Evolutionary conservation across 805 yeast genomes (phyloP).

Genomic region (Saturnispora besseyi): DNA sequence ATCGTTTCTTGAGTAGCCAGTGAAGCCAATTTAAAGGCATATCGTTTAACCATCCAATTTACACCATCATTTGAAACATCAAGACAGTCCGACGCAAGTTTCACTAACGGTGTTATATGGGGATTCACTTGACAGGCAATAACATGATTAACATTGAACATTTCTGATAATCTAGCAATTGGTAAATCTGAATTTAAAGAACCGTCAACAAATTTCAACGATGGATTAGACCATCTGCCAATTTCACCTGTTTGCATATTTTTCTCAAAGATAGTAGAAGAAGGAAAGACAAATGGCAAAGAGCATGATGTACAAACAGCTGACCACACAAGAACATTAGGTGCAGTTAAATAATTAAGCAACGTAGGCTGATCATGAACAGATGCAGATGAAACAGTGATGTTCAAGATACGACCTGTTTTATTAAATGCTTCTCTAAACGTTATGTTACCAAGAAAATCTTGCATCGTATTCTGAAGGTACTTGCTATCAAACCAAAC

Average conservation of each 20-base stretch:
- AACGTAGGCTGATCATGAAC: conserved; percentile 85
- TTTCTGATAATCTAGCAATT: conserved; percentile 78
- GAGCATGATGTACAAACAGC: conserved; percentile 94
- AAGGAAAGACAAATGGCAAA: conserved; percentile 83
- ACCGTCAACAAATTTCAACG: conserved; percentile 85
- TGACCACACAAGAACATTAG: conserved; percentile 75
- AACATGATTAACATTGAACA: conserved; percentile 96
- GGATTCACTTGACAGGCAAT: conserved; percentile 98
- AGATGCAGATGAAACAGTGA: conserved; percentile 89
- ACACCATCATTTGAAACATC: conserved; percentile 43
- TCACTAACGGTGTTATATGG: conserved; percentile 84
- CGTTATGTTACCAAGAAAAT: conserved; percentile 79
- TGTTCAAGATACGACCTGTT: conserved; percentile 86
- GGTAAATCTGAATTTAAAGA: conserved; percentile 94
- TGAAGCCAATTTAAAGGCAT: conserved; percentile 42
- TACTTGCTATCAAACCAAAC: conserved; percentile 79
- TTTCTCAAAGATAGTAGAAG: conserved; percentile 78
- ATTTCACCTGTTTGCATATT: conserved; percentile 61
- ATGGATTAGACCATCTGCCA: conserved; percentile 73
- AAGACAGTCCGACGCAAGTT: conserved; percentile 48
- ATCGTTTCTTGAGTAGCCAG: conserved; percentile 59
- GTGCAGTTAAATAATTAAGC: conserved; percentile 71
- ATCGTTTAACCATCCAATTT: conserved; percentile 39
- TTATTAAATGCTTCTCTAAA: conserved; percentile 91
- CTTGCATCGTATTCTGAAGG: conserved; percentile 63